phyloP scores from a whole-genome alignment of 169 alveolate genomes.

The Eimeria maxima region DNA sequence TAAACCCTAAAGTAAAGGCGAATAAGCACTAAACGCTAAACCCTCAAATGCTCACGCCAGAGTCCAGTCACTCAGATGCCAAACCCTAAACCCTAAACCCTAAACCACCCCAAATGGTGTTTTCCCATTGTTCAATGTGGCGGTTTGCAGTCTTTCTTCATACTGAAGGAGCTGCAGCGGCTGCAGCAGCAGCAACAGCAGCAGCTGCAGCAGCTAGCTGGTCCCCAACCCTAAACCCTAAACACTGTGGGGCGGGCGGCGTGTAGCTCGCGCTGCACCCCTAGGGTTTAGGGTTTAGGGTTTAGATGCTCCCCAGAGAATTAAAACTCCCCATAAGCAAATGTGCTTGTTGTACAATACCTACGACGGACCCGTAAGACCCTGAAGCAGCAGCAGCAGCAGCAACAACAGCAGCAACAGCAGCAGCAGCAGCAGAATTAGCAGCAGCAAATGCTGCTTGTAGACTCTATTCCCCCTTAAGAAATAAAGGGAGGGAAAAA shows the following conservation, averaged over 20 bases:
- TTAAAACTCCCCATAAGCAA: constrained; percentile 25
- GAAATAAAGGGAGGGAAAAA: too few relatives aligned
- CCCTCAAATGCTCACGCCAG: too few relatives aligned
- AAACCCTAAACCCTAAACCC: constrained; percentile 32
- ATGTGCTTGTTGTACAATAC: constrained; percentile 9
- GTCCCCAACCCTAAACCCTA: constrained; percentile 15
- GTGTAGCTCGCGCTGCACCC: too few relatives aligned
- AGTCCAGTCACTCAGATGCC: too few relatives aligned
- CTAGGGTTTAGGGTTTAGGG: background rate
- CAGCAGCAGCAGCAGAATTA: too few relatives aligned
- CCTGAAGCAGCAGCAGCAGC: too few relatives aligned
- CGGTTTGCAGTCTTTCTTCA: background rate
- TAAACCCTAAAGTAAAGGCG: background rate
- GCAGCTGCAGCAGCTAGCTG: constrained; percentile 11
- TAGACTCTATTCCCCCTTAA: too few relatives aligned
- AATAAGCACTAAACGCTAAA: background rate
- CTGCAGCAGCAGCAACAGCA: constrained; percentile 1
- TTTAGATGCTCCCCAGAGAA: background rate
- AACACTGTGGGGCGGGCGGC: too few relatives aligned
- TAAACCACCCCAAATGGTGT: background rate
- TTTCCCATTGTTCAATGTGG: background rate
- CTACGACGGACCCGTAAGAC: constrained; percentile 25
- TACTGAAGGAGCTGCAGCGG: too few relatives aligned
- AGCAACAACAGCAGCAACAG: too few relatives aligned
- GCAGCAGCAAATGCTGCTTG: too few relatives aligned